Percentiles rank a stretch among this genome's conserved stretches.
Evolutionary conservation across 2,329 filamentous ascomycete genomes (phyloP).

Genomic region (Clonostachys rhizophaga): DNA sequence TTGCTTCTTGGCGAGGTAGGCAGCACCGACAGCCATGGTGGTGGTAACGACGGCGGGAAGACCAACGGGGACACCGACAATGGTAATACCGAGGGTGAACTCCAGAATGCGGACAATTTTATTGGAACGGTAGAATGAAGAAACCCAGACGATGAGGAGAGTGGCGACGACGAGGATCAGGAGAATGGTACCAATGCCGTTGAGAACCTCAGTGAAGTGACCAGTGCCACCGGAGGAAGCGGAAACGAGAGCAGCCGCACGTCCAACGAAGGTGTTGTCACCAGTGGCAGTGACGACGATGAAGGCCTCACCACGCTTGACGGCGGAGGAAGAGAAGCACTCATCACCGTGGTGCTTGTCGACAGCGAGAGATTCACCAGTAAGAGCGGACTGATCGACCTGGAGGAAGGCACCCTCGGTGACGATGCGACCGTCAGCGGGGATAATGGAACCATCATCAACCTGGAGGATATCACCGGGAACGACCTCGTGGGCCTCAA

Average conservation of each 20-base stretch:
- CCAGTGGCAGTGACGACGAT: conserved; percentile 79
- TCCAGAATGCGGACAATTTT: conserved; percentile 72
- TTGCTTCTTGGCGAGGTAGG: conserved; percentile 87
- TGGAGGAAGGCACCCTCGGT: conserved; percentile 82
- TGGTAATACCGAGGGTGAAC: conserved; percentile 84
- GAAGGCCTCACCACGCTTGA: conserved; percentile 87
- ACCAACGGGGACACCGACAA: conserved; percentile 89
- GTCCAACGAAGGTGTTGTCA: conserved; percentile 87
- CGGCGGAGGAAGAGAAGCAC: conserved; percentile 80
- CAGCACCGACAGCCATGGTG: conserved; percentile 90
- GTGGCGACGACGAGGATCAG: conserved; percentile 77
- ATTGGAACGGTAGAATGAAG: conserved; percentile 85
- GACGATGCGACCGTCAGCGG: conserved; percentile 81
- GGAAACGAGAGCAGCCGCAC: conserved; percentile 80
- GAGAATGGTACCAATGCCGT: conserved; percentile 78
- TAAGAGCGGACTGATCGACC: conserved; percentile 89
- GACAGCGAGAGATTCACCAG: conserved; percentile 85
- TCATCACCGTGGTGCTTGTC: conserved; percentile 81
- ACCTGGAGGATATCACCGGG: conserved; percentile 87
- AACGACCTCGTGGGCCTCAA: conserved; percentile 80
- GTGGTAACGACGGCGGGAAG: conserved; percentile 90
- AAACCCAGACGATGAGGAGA: conserved; percentile 78
- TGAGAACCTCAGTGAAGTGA: conserved; percentile 89
- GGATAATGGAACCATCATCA: conserved; percentile 89
- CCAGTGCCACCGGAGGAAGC: conserved; percentile 69